A percentile compares a stretch with the other conserved stretches of the same genome.
These are phyloP conservation scores for Diaporthe humulicola DNA, from an alignment of 2,329 filamentous ascomycete genomes.

Conservation along the genomic window DNA sequence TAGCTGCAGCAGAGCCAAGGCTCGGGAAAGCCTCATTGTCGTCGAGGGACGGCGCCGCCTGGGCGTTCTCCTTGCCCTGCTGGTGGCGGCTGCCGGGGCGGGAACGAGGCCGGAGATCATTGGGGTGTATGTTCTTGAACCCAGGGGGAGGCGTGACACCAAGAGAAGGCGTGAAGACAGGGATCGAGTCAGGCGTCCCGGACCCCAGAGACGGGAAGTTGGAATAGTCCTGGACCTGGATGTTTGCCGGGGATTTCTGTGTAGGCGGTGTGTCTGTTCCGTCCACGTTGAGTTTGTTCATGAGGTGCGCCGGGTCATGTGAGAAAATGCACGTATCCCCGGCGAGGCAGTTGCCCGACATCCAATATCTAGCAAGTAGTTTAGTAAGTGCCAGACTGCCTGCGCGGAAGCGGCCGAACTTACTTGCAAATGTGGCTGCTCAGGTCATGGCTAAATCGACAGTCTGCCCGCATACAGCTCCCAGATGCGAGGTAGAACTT, in stretches of 20 bases:
- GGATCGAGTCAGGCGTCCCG: constrained; percentile 69
- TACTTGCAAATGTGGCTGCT: constrained; percentile 98
- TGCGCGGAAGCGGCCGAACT: constrained; percentile 57
- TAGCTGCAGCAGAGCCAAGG: constrained; percentile 80
- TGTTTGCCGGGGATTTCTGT: constrained; percentile 72
- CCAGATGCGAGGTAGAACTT: constrained; percentile 97
- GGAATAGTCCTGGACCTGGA: constrained; percentile 87
- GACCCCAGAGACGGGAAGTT: constrained; percentile 84
- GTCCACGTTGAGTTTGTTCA: constrained; percentile 84
- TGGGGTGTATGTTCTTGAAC: constrained; percentile 72
- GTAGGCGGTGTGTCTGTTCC: constrained; percentile 75
- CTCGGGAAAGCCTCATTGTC: constrained; percentile 97
- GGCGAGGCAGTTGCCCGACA: constrained; percentile 94
- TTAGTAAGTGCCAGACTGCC: constrained; percentile 33
- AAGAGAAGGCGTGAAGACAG: constrained; percentile 64
- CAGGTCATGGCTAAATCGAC: constrained; percentile 95
- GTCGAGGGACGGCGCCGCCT: constrained; percentile 83
- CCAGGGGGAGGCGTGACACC: constrained; percentile 77
- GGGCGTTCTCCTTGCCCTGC: constrained; percentile 69
- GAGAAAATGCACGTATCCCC: constrained; percentile 97
- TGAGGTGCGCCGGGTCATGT: constrained; percentile 89
- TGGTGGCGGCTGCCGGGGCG: constrained; percentile 88
- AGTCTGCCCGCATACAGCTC: constrained; percentile 95
- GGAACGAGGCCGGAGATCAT: constrained; percentile 80
- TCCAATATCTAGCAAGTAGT: constrained; percentile 79